phyloP scores from a whole-genome alignment of 192 early-diverging fungal genomes.

The Backusella parvicylindrica region DNA sequence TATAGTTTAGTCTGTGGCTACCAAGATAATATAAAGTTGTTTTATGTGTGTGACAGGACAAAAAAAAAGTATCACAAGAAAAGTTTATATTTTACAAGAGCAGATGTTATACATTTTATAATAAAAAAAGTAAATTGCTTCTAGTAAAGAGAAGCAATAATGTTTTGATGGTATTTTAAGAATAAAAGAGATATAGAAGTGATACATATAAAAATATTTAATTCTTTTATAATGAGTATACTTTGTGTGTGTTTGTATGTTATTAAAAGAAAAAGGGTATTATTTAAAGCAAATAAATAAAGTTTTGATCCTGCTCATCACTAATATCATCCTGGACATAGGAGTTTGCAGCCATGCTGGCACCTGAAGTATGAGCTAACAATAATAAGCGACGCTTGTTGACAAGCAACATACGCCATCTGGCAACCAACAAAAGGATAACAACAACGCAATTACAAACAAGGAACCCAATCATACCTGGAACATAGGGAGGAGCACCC shows the following conservation, averaged over 20 bases:
- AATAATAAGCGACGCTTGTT: conserved; percentile 7
- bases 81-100: neutral
- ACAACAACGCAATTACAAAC: conserved; percentile 6
- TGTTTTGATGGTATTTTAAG: neutral
- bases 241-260: neutral
- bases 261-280: neutral
- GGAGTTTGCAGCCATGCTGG: neutral
- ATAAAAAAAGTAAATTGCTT: neutral
- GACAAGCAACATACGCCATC: conserved; percentile 8
- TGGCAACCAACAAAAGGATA: neutral
- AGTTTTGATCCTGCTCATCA: conserved; percentile 19
- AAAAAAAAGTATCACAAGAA: neutral
- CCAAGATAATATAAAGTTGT: neutral
- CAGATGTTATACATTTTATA: neutral
- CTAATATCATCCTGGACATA: conserved; percentile 6
- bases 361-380: conserved; percentile 1
- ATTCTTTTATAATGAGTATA: neutral
- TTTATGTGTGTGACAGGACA: neutral
- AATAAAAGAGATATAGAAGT: neutral
- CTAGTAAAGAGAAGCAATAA: neutral
- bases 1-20: neutral
- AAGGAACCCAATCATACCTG: conserved; percentile 17
- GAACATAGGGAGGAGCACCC: conserved; percentile 6
- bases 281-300: conserved; percentile 28
- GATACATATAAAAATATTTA: neutral